phyloP scores from a whole-genome alignment of 768 basidiomycete genomes.

The Symmetrospora coprosmae region DNA sequence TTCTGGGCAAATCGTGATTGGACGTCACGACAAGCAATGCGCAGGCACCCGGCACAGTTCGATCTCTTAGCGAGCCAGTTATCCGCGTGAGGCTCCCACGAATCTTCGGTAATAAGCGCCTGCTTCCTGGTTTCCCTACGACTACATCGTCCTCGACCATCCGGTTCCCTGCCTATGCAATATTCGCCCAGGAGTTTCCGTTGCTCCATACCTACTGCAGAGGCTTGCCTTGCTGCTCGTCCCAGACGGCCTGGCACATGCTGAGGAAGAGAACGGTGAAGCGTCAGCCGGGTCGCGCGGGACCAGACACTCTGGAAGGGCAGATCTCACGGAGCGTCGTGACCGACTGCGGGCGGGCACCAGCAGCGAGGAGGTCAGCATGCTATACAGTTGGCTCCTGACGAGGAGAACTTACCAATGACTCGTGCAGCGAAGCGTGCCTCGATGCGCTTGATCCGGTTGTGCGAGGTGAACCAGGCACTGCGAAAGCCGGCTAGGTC shows the following conservation, averaged over 20 bases:
- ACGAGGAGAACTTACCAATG: not conserved
- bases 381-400: not conserved
- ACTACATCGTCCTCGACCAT: no score
- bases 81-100: no score
- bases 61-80: no score
- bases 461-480: slow-evolving; percentile 7
- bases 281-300: not conserved
- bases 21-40: no score
- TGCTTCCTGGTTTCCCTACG: no score
- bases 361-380: not conserved
- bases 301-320: not conserved
- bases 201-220: no score
- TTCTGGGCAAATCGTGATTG: no score
- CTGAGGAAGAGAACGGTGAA: not conserved
- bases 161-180: no score
- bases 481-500: not conserved
- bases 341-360: slow-evolving; percentile 3
- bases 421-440: not conserved
- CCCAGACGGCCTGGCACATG: not conserved
- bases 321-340: slow-evolving; percentile 1
- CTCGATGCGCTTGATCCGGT: not conserved
- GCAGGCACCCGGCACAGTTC: no score
- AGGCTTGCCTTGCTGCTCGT: not conserved
- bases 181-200: no score
- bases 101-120: no score